These are phyloP conservation scores for Heliamphora pulchella DNA, from an alignment of 179 eudicot genomes.

Conservation along the genomic window DNA sequence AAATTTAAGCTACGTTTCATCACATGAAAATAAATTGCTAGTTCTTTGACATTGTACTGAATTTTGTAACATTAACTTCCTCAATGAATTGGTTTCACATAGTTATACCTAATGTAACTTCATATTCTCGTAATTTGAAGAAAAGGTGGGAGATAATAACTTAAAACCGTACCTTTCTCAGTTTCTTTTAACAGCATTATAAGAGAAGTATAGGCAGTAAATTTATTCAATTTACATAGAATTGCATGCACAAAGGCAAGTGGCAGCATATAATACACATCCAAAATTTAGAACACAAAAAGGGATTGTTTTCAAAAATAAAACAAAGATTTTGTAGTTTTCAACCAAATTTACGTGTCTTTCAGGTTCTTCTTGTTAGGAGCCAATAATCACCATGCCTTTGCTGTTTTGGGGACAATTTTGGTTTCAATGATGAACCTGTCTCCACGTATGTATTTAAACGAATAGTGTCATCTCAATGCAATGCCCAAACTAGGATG, in stretches of 20 bases:
- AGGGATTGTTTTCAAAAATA: neutral
- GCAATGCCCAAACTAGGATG: neutral
- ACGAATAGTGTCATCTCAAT: neutral
- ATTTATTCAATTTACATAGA: too few relatives aligned
- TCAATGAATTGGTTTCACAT: neutral
- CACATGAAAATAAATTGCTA: neutral
- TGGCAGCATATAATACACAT: neutral
- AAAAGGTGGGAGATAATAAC: neutral
- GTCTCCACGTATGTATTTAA: neutral
- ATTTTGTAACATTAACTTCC: neutral
- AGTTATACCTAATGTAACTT: neutral
- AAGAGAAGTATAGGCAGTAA: neutral
- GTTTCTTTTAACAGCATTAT: neutral
- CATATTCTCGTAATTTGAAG: neutral
- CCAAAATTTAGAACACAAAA: neutral
- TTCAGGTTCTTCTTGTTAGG: too few relatives aligned
- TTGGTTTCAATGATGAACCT: too few relatives aligned
- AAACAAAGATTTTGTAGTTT: neutral
- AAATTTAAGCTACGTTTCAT: slow-evolving; percentile 1
- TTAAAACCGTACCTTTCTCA: neutral
- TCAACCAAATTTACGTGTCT: too few relatives aligned
- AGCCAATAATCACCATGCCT: too few relatives aligned
- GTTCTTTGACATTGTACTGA: neutral
- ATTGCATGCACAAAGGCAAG: neutral
- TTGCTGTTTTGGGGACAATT: too few relatives aligned